Evolutionary conservation across 768 basidiomycete genomes (phyloP).

Genomic region (Termitomyces sp.): DNA sequence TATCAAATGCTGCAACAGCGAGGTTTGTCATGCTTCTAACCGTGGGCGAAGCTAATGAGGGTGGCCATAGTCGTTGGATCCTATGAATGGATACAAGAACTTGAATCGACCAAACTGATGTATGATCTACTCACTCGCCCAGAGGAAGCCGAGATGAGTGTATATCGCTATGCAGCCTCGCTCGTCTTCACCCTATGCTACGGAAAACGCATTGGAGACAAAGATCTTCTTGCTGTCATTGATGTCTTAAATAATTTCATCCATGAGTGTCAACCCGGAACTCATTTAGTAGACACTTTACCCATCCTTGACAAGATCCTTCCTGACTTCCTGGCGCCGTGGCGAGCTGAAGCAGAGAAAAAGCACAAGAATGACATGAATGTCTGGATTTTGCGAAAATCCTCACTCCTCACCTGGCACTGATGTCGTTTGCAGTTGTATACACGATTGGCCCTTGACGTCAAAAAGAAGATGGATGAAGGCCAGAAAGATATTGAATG

Average conservation of each 20-base stretch:
- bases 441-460: slow-evolving; percentile 13
- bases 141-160: neutral
- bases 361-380: slow-evolving; percentile 10
- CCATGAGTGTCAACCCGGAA: slow-evolving; percentile 15
- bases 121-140: slow-evolving; percentile 6
- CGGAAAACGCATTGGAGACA: slow-evolving; percentile 15
- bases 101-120: slow-evolving; percentile 5
- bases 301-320: slow-evolving; percentile 9
- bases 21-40: neutral
- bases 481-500: slow-evolving; percentile 9
- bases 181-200: slow-evolving; percentile 17
- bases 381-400: too few species aligned
- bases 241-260: slow-evolving; percentile 18
- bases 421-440: slow-evolving; percentile 18
- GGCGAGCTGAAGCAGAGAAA: slow-evolving; percentile 7
- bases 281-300: slow-evolving; percentile 10
- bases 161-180: slow-evolving; percentile 13
- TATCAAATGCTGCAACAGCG: slow-evolving; percentile 8
- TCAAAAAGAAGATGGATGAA: slow-evolving; percentile 14
- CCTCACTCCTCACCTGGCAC: too few species aligned
- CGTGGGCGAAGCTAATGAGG: too few species aligned
- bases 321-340: slow-evolving; percentile 8
- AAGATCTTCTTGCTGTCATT: slow-evolving; percentile 16
- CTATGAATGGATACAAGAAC: slow-evolving; percentile 9
- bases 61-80: slow-evolving; percentile 1